These are phyloP conservation scores for maize (Zea mays) DNA, from an alignment of 176 grass and related monocot genomes.

Conservation along the genomic window DNA sequence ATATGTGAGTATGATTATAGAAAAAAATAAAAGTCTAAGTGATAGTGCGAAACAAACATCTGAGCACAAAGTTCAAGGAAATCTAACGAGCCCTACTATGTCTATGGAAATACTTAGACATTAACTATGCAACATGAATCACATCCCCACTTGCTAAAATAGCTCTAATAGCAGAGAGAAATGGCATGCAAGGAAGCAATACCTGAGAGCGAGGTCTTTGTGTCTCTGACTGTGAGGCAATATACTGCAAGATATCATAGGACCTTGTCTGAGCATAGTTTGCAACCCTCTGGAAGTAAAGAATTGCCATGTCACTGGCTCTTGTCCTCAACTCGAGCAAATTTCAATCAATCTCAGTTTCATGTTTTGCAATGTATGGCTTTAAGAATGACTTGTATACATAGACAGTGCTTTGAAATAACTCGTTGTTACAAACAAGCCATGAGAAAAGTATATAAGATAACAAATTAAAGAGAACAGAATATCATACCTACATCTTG, in stretches of 20 bases:
- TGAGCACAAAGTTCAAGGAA: conserved; percentile 11
- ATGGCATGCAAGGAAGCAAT: conserved; percentile 21
- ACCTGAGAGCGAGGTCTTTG: conserved; percentile 50
- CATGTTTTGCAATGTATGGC: conserved; percentile 78
- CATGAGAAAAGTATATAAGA: conserved; percentile 10
- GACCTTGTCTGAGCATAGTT: conserved; percentile 76
- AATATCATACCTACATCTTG: conserved; percentile 63
- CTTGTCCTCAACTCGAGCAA: conserved; percentile 76
- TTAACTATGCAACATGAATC: background rate
- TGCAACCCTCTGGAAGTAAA: conserved; percentile 62
- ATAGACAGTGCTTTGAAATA: conserved; percentile 79
- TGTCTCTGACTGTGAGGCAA: conserved; percentile 58
- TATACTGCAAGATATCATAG: conserved; percentile 76
- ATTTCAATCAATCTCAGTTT: conserved; percentile 76
- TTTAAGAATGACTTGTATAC: conserved; percentile 78
- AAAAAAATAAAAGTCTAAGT: conserved; percentile 6
- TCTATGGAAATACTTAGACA: background rate
- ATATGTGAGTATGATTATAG: background rate
- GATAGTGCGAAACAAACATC: conserved; percentile 13
- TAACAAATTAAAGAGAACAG: conserved; percentile 4
- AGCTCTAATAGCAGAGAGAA: conserved; percentile 6
- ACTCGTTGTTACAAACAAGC: background rate
- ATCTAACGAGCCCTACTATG: background rate
- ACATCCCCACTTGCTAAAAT: background rate
- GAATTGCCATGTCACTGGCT: conserved; percentile 47